Percentiles rank a stretch among this genome's conserved stretches.
These are phyloP conservation scores for Tolypocladium amazonense DNA, from an alignment of 2,329 filamentous ascomycete species.

Conservation along the genomic window DNA sequence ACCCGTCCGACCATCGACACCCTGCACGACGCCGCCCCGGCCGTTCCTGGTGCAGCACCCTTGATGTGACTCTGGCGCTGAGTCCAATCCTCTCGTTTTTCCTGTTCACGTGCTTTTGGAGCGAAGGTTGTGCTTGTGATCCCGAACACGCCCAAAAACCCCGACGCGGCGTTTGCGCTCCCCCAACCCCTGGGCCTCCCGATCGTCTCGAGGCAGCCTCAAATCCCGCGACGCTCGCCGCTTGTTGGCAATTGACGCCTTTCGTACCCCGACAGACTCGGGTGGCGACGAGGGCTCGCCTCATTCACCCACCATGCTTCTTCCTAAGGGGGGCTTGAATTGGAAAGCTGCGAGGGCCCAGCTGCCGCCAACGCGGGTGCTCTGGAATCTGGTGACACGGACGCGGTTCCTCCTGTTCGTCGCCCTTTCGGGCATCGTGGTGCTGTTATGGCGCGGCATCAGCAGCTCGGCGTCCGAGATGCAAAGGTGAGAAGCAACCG, in stretches of 20 bases:
- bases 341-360: conserved; percentile 84
- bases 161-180: not conserved
- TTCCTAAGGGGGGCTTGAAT: conserved; percentile 78
- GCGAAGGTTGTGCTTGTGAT: not conserved
- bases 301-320: conserved; percentile 56
- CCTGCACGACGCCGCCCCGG: not conserved
- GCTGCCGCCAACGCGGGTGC: conserved; percentile 65
- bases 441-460: conserved; percentile 84
- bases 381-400: conserved; percentile 60
- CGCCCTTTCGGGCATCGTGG: conserved; percentile 55
- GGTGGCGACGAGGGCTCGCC: conserved; percentile 1
- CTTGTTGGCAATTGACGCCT: not conserved
- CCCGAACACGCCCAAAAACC: not conserved
- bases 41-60: not conserved
- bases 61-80: not conserved
- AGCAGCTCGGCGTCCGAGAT: conserved; percentile 73
- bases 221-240: not conserved
- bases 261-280: not conserved
- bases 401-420: conserved; percentile 70
- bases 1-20: not conserved
- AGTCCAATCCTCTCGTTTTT: not conserved
- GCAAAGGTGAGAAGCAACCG: conserved; percentile 58
- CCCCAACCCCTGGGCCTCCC: not conserved
- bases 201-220: not conserved
- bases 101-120: not conserved